These are phyloP conservation scores for Adiantum capillusveneris DNA, from an alignment of 75 land plant species.

Conservation along the genomic window DNA sequence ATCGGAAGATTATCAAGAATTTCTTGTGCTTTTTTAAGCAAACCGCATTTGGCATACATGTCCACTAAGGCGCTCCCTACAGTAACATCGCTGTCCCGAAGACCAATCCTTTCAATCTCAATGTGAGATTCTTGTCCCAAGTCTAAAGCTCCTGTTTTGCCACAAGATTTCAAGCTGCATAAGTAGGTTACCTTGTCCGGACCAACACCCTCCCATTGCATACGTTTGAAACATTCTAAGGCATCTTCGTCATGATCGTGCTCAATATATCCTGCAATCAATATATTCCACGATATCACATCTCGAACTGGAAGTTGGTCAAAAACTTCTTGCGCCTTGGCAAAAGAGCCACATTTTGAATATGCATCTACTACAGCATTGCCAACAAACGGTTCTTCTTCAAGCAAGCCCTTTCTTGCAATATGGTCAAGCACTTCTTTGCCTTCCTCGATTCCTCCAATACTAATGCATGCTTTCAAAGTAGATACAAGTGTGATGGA, in stretches of 20 bases:
- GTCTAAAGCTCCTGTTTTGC: slow-evolving; percentile 7
- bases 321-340: slow-evolving; percentile 37
- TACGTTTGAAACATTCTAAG: slow-evolving; percentile 29
- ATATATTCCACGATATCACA: slow-evolving; percentile 45
- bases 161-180: slow-evolving; percentile 48
- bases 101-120: slow-evolving; percentile 26
- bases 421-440: slow-evolving; percentile 15
- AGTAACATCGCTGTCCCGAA: slow-evolving; percentile 17
- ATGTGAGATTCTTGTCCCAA: slow-evolving; percentile 32
- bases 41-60: slow-evolving; percentile 41
- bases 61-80: slow-evolving; percentile 20
- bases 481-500: slow-evolving; percentile 21
- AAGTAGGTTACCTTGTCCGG: slow-evolving; percentile 45
- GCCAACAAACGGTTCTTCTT: slow-evolving; percentile 1
- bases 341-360: slow-evolving; percentile 22
- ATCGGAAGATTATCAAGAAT: slow-evolving; percentile 21
- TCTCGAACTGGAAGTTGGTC: slow-evolving; percentile 29
- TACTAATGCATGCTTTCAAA: slow-evolving; percentile 14
- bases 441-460: slow-evolving; percentile 16
- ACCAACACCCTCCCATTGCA: slow-evolving; percentile 18
- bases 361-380: slow-evolving; percentile 47
- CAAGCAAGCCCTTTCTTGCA: slow-evolving; percentile 17
- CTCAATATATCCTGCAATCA: slow-evolving; percentile 56
- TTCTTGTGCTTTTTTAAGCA: slow-evolving; percentile 12
- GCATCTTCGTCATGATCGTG: slow-evolving; percentile 49